Percentiles rank a stretch among this genome's conserved stretches.
Conservation (phyloP, 345 rosid genomes). For the Syzygium oleosum region DNA sequence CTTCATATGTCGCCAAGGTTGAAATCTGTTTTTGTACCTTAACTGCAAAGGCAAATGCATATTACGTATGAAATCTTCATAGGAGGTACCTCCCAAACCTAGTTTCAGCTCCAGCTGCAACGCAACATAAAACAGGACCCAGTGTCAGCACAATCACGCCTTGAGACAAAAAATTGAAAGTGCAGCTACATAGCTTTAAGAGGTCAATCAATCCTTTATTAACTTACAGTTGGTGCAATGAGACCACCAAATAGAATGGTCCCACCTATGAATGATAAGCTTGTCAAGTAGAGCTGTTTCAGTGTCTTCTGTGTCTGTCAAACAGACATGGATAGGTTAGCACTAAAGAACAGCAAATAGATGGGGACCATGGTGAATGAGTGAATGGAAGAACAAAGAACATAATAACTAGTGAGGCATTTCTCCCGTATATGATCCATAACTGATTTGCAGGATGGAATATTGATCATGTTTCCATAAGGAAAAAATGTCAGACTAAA, state of each 20-base stretch:
- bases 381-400: background rate
- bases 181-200: background rate
- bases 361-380: background rate
- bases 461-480: background rate
- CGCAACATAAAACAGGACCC: slow-evolving; percentile 1
- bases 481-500: background rate
- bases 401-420: background rate
- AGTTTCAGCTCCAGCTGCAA: slow-evolving; percentile 85
- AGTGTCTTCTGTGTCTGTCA: slow-evolving; percentile 69
- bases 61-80: slow-evolving; percentile 79
- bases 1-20: background rate
- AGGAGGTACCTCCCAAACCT: slow-evolving; percentile 88
- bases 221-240: slow-evolving; percentile 81
- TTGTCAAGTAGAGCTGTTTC: slow-evolving; percentile 77
- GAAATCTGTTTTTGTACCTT: slow-evolving; percentile 34
- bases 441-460: background rate
- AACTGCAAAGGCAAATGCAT: slow-evolving; percentile 83
- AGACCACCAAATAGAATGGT: slow-evolving; percentile 86
- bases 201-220: background rate
- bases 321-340: background rate
- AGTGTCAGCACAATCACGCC: background rate
- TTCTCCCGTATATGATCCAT: background rate
- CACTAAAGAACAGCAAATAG: background rate
- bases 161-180: background rate
- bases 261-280: slow-evolving; percentile 61